phyloP scores from a whole-genome alignment of 257 asterid genomes.

The Galeopsis tetrahit region DNA sequence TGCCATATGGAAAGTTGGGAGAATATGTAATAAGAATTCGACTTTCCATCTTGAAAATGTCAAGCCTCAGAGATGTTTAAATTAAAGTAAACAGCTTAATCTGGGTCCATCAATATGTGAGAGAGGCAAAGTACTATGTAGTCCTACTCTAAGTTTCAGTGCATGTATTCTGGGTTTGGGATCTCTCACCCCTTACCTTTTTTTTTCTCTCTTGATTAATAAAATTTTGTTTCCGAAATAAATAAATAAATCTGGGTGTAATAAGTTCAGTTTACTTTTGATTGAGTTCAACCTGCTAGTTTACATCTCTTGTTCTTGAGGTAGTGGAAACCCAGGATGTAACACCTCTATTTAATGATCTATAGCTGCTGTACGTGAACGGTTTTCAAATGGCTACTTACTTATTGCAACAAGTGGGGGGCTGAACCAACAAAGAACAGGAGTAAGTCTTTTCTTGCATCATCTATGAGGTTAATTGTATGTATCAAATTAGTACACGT shows the following conservation, averaged over 20 bases:
- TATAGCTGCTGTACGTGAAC: conserved; percentile 79
- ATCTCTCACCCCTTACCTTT: not conserved
- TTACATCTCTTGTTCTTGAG: conserved; percentile 27
- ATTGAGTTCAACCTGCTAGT: conserved; percentile 28
- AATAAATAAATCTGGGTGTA: conserved; percentile 4
- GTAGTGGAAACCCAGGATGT: conserved; percentile 28
- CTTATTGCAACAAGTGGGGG: conserved; percentile 99
- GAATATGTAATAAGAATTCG: not conserved
- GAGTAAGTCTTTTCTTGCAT: conserved; percentile 63
- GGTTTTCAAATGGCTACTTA: conserved; percentile 85
- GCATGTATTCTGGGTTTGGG: not conserved
- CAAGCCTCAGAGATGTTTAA: conserved; percentile 21
- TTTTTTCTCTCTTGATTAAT: not conserved
- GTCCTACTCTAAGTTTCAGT: not conserved
- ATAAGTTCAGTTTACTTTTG: conserved; percentile 22
- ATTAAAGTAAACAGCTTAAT: conserved; percentile 16
- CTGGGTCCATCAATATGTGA: not conserved
- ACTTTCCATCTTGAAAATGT: conserved; percentile 25
- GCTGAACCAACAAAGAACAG: conserved; percentile 95
- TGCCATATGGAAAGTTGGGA: conserved; percentile 10
- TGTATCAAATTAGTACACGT: conserved; percentile 20
- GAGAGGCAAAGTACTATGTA: not conserved
- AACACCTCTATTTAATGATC: conserved; percentile 40
- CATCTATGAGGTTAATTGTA: conserved; percentile 19
- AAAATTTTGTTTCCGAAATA: not conserved